Evolutionary conservation across 129 eudicot species (phyloP), one percentile per base, ranked within the genome.

Genomic region (Chrysanthemum lavandulifolium): DNA sequence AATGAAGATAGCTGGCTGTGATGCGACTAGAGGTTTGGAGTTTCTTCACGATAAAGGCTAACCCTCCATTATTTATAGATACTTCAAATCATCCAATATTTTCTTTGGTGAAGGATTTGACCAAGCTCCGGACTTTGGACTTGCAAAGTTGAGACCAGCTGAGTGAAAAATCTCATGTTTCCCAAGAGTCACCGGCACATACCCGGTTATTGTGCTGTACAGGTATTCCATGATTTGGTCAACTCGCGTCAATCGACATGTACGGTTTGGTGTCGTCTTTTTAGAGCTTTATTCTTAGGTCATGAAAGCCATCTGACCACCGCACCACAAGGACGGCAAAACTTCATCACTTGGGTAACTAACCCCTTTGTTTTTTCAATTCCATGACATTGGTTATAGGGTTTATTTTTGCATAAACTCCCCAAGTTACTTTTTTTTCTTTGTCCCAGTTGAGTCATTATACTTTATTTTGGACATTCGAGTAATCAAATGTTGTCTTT

Each of bases 161-260:
- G 98, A n/a, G 98, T 9, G 98, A 93, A 81, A 87, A 93, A 83
- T 89, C 98, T 3, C 98, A 93, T 77, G 98, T 93, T 5, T 93
- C 98, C 48, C 98, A 0, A 78, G 98, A 77, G 98, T 94, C 57
- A 94, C 90, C 97, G 97, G 98, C 50, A 94, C 98, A n/a, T 94
- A 90, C n/a, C n/a, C 18, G 98, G 98, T 40, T 94, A 94, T 67
- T 94, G 98, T 84, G 98, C 98, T 18, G 98, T 90, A 74, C n/a
- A n/a, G n/a, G n/a, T 94, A 94, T 76, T 97, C 98, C 67, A 94
- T 94, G 98, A 94, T 96, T 96, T 1, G 98, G 98, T 10, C 98
- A 90, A 64, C 78, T 94, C 84, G 90, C 98, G 98, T 90, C 12
- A 94, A 97, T 19, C n/a, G 97, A 90, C 63, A 97, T 94, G 7